A percentile compares a stretch with the other conserved stretches of the same genome.
Evolutionary conservation across 805 yeast genomes (phyloP).

Genomic region (Gaillardinia entomophila): DNA sequence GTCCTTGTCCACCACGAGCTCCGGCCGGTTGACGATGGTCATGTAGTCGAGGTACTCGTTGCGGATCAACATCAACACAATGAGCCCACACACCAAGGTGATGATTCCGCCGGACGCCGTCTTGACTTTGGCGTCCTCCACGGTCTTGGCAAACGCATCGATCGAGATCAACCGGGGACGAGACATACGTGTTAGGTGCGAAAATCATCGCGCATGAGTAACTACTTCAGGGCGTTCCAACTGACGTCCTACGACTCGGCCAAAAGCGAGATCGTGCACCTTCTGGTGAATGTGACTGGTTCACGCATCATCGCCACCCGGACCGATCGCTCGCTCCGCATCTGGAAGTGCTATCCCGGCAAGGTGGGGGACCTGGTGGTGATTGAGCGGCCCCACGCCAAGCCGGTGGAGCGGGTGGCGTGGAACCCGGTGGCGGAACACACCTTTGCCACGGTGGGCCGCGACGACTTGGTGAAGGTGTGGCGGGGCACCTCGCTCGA

Average conservation of each 20-base stretch:
- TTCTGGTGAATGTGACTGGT: conserved; percentile 39
- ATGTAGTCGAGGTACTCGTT: conserved; percentile 77
- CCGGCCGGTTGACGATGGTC: conserved; percentile 65
- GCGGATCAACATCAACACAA: conserved; percentile 56
- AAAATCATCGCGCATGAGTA: not conserved
- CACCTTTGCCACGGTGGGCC: conserved; percentile 43
- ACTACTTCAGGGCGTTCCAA: conserved; percentile 3
- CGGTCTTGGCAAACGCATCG: conserved; percentile 92
- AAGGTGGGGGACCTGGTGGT: conserved; percentile 29
- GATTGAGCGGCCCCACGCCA: conserved; percentile 36
- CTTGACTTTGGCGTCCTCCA: conserved; percentile 85
- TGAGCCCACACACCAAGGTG: conserved; percentile 61
- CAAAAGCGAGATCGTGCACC: conserved; percentile 22
- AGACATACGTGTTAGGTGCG: conserved; percentile 1
- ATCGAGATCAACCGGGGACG: conserved; percentile 48
- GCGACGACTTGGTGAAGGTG: conserved; percentile 40
- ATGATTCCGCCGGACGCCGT: conserved; percentile 90
- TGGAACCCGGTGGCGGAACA: conserved; percentile 48
- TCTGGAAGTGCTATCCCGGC: conserved; percentile 29
- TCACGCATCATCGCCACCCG: conserved; percentile 37
- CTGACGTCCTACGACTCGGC: not conserved
- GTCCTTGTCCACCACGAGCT: conserved; percentile 83
- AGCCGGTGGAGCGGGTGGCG: conserved; percentile 33
- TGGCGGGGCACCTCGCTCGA: conserved; percentile 41
- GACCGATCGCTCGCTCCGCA: conserved; percentile 36